Evolutionary conservation across 352 stramenopile genomes (phyloP), one percentile per base, ranked within the genome.

Genomic region (Globisporangium apiculatum): DNA sequence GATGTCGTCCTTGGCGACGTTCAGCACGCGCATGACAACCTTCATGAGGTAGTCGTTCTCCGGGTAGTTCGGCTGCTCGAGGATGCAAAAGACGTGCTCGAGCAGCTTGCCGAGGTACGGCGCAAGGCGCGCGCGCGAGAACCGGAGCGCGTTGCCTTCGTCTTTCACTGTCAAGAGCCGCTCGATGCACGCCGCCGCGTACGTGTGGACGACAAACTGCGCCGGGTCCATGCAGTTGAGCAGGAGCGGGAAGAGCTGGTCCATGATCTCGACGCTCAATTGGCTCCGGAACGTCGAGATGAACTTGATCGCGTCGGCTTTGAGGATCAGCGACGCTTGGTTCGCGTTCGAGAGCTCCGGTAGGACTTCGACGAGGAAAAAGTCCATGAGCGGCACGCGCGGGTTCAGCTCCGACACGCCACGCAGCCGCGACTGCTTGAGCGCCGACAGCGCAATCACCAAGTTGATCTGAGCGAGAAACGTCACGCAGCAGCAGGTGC

Each of bases 41-140:
- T 99, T 98, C 96, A 99, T 99, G 2, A 99, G 76, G 66, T 99
- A 99, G 60, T 99, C 95, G 76, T 99, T 99, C 62, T 99, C 97
- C 35, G 95, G 87, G 63, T 96, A 90, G 49, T 97, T 87, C 0
- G 75, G 71, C 55, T 97, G 87, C 47, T 98, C 95, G 24, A 99
- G 69, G 63, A 99, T 98, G 40, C 72, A 78, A 66, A 99, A 99
- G 24, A 99, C 76, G 47, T 94, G 95, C 51, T 86, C 91, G 53
- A 99, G 95, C 9, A 99, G 67, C 51, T 82, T 82, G 42, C 91
- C 82, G 9, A 99, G 65, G 70, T 97, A 97, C 24, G 92, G 95
- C 48, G 86, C 71, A 43, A 99, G 69, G 8, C 94, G 81, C 24
- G 78, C 68, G 65, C 90, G 89, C n/a, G 75, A 80, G 47, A 96